These are phyloP conservation scores for Tuber microsphaerosporum DNA, from an alignment of 495 filamentous ascomycete species.

Conservation along the genomic window DNA sequence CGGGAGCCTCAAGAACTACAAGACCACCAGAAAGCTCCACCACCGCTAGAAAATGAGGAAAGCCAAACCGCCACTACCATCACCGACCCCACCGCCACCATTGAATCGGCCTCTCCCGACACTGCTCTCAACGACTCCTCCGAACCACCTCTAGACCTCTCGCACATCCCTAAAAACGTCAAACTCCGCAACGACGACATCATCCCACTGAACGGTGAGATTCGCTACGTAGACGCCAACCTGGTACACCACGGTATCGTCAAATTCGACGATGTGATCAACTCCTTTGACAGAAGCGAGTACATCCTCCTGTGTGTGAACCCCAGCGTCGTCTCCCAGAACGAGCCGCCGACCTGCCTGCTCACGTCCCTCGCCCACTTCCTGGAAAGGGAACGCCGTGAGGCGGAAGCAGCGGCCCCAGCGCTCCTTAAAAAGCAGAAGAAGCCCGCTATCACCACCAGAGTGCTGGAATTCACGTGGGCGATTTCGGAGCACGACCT, in stretches of 20 bases:
- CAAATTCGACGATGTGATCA: constrained; percentile 41
- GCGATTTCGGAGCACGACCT: constrained; percentile 57
- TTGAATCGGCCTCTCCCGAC: not conserved
- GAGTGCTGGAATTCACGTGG: constrained; percentile 64
- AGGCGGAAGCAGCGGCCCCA: not conserved
- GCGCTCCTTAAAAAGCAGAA: constrained; percentile 15
- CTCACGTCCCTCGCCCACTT: constrained; percentile 48
- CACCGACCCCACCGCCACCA: too few relatives aligned
- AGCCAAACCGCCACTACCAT: not conserved
- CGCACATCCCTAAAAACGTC: not conserved
- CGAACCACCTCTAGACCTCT: not conserved
- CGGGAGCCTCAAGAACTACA: not conserved
- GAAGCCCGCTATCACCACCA: constrained; percentile 41
- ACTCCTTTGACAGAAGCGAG: constrained; percentile 46
- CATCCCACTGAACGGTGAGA: constrained; percentile 27
- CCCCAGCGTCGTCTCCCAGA: constrained; percentile 44
- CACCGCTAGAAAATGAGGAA: not conserved
- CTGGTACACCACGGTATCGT: constrained; percentile 45
- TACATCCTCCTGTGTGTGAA: constrained; percentile 48
- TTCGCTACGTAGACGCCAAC: constrained; percentile 49
- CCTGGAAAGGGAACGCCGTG: constrained; percentile 42
- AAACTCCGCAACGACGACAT: constrained; percentile 47
- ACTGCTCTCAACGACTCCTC: not conserved
- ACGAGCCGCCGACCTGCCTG: constrained; percentile 50
- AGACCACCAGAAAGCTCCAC: not conserved